Evolutionary conservation across 1,284 basidiomycete species (phyloP), one percentile per base, ranked within the genome.

Genomic region (Ceratobasidium sp.): DNA sequence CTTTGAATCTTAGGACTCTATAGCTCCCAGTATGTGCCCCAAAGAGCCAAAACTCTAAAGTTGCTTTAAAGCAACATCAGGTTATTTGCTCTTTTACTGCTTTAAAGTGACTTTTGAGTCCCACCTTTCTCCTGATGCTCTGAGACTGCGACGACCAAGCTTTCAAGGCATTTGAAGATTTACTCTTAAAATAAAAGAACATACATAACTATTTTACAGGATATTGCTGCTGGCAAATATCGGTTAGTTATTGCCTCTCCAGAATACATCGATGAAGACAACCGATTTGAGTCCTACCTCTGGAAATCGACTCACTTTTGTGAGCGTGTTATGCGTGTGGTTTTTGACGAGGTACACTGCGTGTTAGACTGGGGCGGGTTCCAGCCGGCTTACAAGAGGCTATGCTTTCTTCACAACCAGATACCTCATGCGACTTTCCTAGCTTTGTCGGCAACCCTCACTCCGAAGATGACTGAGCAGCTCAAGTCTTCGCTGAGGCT

Each of bases 221-320:
- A 51, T 17, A 67, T 67, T 7, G 65, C n/a, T 13, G 2, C 26
- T 2, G 65, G 65, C 4, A 17, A 31, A 28, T 67, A 67, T 23
- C 65, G 35, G 20, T 31, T 67, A 15, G 28, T 67, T 1, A 37
- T 67, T 20, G 45, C 65, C 5, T 67, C 65, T 5, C 65, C 65
- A n/a, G 65, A 67, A n/a, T 67, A 67, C 33, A 49, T 67, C n/a
- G 65, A 42, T 6, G 65, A 67, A 31, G 65, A 67, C n/a, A 31
- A 26, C 17, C 45, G 65, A 1, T 67, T 67, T 37, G 15, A 39
- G 35, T 26, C 20, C 15, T 35, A 51, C 13, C 47, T 67, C 5
- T 67, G 65, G 65, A 42, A 47, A 15, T 67, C 65, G 47, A 53
- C 23, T 1, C 6, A 3, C 31, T 67, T 67, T 31, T 26, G 39